Percentiles rank a stretch among this genome's conserved stretches.
phyloP scores from a whole-genome alignment of 2,329 filamentous ascomycete genomes.

The Alternaria alternata region DNA sequence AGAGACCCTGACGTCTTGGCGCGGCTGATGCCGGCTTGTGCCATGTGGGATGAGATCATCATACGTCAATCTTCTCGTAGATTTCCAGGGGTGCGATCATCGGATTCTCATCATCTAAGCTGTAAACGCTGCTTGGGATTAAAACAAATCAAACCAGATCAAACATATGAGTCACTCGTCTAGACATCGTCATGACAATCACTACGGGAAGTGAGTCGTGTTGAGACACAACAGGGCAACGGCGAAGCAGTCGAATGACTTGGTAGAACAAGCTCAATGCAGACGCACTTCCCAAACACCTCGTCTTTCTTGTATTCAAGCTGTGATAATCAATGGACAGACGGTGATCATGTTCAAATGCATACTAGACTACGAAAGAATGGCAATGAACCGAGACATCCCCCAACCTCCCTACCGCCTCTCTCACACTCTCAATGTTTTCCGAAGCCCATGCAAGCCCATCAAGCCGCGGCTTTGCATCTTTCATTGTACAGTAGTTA shows the following conservation, averaged over 20 bases:
- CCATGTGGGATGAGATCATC: constrained; percentile 30
- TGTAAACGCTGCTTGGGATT: too few species aligned
- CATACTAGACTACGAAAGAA: neutral
- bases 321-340: neutral
- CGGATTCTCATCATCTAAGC: too few species aligned
- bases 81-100: too few species aligned
- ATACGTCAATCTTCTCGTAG: neutral
- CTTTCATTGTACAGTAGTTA: neutral
- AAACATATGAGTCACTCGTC: too few species aligned
- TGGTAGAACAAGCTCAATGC: neutral
- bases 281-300: neutral
- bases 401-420: too few species aligned
- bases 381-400: too few species aligned
- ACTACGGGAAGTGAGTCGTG: too few species aligned
- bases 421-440: too few species aligned
- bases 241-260: neutral
- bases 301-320: neutral
- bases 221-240: too few species aligned
- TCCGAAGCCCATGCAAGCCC: too few species aligned
- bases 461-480: neutral
- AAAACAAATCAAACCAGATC: too few species aligned
- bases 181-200: too few species aligned
- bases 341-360: neutral
- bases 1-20: constrained; percentile 19
- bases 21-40: neutral